Evolutionary conservation across 2,329 filamentous ascomycete genomes (phyloP), one percentile per base, ranked within the genome.

Genomic region (Fusarium globosum): DNA sequence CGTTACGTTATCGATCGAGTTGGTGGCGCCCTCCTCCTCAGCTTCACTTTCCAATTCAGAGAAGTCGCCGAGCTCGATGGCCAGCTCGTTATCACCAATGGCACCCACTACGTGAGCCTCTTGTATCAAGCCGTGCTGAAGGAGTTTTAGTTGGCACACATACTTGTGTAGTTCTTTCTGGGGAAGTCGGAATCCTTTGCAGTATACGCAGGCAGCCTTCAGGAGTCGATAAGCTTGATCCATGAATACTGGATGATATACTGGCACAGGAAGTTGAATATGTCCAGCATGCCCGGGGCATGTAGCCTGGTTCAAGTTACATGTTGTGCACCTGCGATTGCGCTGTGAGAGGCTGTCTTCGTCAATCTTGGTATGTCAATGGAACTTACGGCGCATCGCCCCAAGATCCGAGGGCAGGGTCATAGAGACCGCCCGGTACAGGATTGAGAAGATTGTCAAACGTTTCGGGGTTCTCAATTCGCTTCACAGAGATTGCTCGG

Each of bases 231-330:
- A 89, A 59, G 95, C 89, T 81, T 98, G 95, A 80, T 98, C 95
- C 87, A 99, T 93, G 80, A 98, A 98, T 4, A 95, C 93, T n/a
- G 96, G 94, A 82, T 99, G 96, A 81, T 98, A 99, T 59, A 98
- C 94, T 52, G 94, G 94, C 18, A 95, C 92, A 20, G 96, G 95
- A 18, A 99, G 91, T 78, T 98, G 94, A 81, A 99, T 97, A 80
- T 99, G 96, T 60, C 96, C 97, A 68, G 93, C 90, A 85, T 99
- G 97, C 65, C 97, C 97, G 12, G 96, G 94, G 81, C 97, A 99
- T 77, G 90, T 90, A 79, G 91, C 89, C 70, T 91, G 92, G 79
- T 92, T 93, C 75, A 97, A 88, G 76, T 96, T 94, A 85, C 96
- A 99, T 82, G 96, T 99, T 77, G 94, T 89, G 85, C 96, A 99